Conservation (phyloP, 495 filamentous ascomycete genomes). For the Trichocladium uniseriatum region DNA sequence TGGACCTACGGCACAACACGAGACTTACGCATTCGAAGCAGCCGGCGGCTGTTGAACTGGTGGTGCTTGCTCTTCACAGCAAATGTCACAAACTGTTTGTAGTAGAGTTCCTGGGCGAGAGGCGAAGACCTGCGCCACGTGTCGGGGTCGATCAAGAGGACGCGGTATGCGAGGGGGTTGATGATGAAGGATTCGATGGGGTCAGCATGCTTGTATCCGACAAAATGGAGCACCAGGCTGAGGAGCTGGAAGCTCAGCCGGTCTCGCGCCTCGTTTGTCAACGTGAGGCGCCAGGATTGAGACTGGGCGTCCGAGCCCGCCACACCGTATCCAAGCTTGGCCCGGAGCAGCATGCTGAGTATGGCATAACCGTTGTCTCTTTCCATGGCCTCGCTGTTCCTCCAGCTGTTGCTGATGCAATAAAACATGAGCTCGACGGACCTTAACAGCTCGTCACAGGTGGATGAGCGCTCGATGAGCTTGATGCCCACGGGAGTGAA, state of each 20-base stretch:
- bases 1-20: background rate
- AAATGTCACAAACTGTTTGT: slow-evolving; percentile 81
- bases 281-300: slow-evolving; percentile 27
- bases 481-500: slow-evolving; percentile 77
- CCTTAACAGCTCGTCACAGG: slow-evolving; percentile 57
- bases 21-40: slow-evolving; percentile 81
- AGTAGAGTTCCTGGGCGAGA: slow-evolving; percentile 75
- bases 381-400: slow-evolving; percentile 98
- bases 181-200: slow-evolving; percentile 84
- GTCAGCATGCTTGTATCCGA: slow-evolving; percentile 70
- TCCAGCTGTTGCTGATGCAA: slow-evolving; percentile 79
- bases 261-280: slow-evolving; percentile 49
- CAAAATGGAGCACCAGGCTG: slow-evolving; percentile 67
- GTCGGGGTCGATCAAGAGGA: slow-evolving; percentile 85
- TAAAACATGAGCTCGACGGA: slow-evolving; percentile 77
- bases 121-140: slow-evolving; percentile 73
- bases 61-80: slow-evolving; percentile 77
- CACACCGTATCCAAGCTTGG: slow-evolving; percentile 56
- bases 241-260: slow-evolving; percentile 62
- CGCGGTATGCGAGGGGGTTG: slow-evolving; percentile 87
- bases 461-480: slow-evolving; percentile 64
- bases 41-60: slow-evolving; percentile 77
- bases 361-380: slow-evolving; percentile 88
- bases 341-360: slow-evolving; percentile 64
- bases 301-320: slow-evolving; percentile 32